These are phyloP conservation scores for Suhomyces faveliae DNA, from an alignment of 805 yeast species.

Conservation along the genomic window DNA sequence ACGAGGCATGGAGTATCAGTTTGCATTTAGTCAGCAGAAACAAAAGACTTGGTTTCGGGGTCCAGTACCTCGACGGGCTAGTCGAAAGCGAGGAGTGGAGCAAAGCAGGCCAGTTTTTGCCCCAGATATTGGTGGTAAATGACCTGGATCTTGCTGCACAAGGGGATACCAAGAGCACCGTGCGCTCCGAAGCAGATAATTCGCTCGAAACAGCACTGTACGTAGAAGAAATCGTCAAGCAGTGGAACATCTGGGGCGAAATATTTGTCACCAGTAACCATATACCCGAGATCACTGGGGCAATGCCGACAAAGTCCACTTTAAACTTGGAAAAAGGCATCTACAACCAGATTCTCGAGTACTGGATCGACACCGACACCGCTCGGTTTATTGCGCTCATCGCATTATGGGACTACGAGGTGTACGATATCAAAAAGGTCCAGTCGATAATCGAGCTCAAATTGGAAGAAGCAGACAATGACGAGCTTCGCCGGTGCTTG, in stretches of 20 bases:
- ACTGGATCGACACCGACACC: constrained; percentile 37
- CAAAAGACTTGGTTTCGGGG: constrained; percentile 60
- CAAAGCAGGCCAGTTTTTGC: constrained; percentile 51
- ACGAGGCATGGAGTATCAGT: constrained; percentile 80
- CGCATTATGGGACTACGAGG: constrained; percentile 52
- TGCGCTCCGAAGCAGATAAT: constrained; percentile 12
- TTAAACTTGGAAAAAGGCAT: constrained; percentile 31
- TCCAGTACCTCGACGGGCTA: constrained; percentile 48
- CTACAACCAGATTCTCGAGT: constrained; percentile 45
- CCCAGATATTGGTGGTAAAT: constrained; percentile 18
- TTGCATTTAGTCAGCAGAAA: constrained; percentile 49
- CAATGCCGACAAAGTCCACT: constrained; percentile 52
- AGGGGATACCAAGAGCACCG: constrained; percentile 32
- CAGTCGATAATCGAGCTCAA: constrained; percentile 47
- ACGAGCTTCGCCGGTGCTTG: constrained; percentile 40
- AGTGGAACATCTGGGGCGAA: constrained; percentile 68
- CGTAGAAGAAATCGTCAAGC: constrained; percentile 23
- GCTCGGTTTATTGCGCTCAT: constrained; percentile 43
- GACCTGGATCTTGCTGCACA: constrained; percentile 21
- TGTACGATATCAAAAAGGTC: constrained; percentile 49
- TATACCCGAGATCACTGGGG: constrained; percentile 44
- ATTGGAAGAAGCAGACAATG: constrained; percentile 29
- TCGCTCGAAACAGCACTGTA: constrained; percentile 14
- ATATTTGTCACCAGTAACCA: constrained; percentile 51
- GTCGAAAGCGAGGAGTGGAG: constrained; percentile 51